Evolutionary conservation across 1,284 basidiomycete genomes (phyloP), one percentile per base, ranked within the genome.

Genomic region (Pterula multifida): DNA sequence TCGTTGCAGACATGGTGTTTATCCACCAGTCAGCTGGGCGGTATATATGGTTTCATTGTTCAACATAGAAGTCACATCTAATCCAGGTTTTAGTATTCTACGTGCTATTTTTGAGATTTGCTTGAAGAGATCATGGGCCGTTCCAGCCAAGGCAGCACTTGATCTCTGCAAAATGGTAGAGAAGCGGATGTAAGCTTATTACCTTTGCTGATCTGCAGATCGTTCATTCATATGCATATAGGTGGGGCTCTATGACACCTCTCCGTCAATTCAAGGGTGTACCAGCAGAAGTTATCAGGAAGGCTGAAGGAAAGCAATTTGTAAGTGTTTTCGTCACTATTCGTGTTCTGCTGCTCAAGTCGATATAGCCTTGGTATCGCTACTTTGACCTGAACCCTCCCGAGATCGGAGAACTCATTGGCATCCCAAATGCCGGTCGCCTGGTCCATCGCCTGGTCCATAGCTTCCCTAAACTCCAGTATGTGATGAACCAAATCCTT

Each of bases 101-200:
- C 90, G 94, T 17, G 95, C 96, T 13, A 89, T 99, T 63, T 98
- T 96, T 58, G 95, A 99, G 68, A 98, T 98, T 50, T 98, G 95
- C 63, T 71, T 98, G 54, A 97, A 96, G 70, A 83, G 94, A 52
- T 95, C 95, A n/a, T 99, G 95, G 91, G 93, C 96, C 0, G 74
- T 90, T 3, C 90, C 95, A 0, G 91, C 93, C 1, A 86, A 91
- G 55, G 84, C 90, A 23, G 91, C 91, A 3, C 74, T 98, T 36
- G 89, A 95, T 57, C 71, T 98, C 53, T 98, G 95, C 72, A 98
- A 98, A 72, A 98, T 98, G 94, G 90, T 87, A 3, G 92, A 94
- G 63, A 80, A 85, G 57, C 68, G 86, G 54, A 92, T 94, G 90
- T 81, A 50, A 61, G 78, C 63, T 13, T 35, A 35, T 48, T 19